phyloP scores from a whole-genome alignment of 2,329 filamentous ascomycete species.

The Arthrinium puccinioides region DNA sequence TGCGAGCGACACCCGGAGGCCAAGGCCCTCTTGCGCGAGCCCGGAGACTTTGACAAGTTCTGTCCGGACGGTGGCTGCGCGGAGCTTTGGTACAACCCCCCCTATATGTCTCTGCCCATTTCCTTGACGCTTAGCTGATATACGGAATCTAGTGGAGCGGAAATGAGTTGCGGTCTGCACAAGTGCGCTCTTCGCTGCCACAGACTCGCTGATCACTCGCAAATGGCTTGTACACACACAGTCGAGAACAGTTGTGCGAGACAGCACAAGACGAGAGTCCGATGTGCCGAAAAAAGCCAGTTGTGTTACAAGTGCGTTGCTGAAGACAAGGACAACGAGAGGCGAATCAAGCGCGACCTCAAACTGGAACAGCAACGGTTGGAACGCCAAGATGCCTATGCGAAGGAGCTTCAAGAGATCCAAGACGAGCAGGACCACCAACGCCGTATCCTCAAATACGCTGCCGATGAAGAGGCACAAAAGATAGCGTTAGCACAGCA shows the following conservation, averaged over 20 bases:
- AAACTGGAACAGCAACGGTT: constrained; percentile 43
- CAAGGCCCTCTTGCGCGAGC: constrained; percentile 34
- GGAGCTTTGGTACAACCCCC: constrained; percentile 45
- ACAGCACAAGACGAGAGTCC: constrained; percentile 38
- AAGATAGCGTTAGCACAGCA: constrained; percentile 36
- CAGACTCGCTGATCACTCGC: constrained; percentile 46
- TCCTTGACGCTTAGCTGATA: not conserved
- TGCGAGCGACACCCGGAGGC: constrained; percentile 53
- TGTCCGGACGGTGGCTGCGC: constrained; percentile 67
- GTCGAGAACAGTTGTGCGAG: constrained; percentile 34
- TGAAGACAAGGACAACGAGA: constrained; percentile 38
- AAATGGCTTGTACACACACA: constrained; percentile 33
- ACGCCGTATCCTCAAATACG: constrained; percentile 33
- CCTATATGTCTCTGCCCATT: not conserved
- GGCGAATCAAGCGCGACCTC: constrained; percentile 35
- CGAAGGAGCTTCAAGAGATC: constrained; percentile 34
- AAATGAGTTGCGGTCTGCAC: constrained; percentile 51
- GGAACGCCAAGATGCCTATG: constrained; percentile 35
- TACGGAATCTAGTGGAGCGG: not conserved
- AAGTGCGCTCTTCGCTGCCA: constrained; percentile 56
- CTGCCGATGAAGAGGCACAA: constrained; percentile 35
- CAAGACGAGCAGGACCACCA: constrained; percentile 48
- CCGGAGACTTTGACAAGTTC: constrained; percentile 50
- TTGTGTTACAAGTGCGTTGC: constrained; percentile 44
- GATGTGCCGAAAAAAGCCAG: constrained; percentile 33